These are phyloP conservation scores for Picea glauca DNA, from an alignment of 75 land plant species.

Conservation along the genomic window DNA sequence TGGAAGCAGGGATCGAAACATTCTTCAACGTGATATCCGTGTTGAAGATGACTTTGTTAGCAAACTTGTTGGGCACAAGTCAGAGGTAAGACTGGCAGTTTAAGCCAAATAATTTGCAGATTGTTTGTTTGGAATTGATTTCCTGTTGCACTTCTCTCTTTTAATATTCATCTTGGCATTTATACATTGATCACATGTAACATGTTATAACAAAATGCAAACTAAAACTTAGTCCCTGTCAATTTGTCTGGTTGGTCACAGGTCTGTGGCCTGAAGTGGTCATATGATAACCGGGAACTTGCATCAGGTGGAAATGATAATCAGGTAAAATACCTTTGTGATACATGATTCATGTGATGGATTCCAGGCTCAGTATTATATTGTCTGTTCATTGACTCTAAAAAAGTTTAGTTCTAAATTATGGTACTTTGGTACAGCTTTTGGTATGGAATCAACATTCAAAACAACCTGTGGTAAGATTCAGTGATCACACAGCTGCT, in stretches of 20 bases:
- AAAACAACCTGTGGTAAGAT: conserved; percentile 71
- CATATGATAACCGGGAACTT: conserved; percentile 97
- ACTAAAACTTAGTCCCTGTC: background rate
- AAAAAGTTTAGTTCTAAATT: background rate
- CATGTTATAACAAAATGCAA: background rate
- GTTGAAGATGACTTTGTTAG: conserved; percentile 68
- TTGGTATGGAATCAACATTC: conserved; percentile 94
- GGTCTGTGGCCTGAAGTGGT: conserved; percentile 99
- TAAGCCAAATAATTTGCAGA: background rate
- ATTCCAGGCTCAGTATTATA: background rate
- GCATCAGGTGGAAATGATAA: conserved; percentile 99
- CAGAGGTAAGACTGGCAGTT: conserved; percentile 56
- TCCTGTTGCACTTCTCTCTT: background rate
- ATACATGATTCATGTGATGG: background rate
- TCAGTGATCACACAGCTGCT: conserved; percentile 94
- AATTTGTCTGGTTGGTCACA: conserved; percentile 16
- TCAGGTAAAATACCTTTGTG: conserved; percentile 47
- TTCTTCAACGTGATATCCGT: conserved; percentile 94
- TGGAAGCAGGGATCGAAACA: conserved; percentile 93
- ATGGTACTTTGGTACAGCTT: conserved; percentile 37
- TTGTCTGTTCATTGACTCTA: background rate
- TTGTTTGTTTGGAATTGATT: background rate
- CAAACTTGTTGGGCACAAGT: conserved; percentile 93
- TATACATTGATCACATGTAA: background rate
- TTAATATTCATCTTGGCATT: background rate